Conservation (phyloP, 371 early-diverging fungal genomes). For the Mucor plumbeus region DNA sequence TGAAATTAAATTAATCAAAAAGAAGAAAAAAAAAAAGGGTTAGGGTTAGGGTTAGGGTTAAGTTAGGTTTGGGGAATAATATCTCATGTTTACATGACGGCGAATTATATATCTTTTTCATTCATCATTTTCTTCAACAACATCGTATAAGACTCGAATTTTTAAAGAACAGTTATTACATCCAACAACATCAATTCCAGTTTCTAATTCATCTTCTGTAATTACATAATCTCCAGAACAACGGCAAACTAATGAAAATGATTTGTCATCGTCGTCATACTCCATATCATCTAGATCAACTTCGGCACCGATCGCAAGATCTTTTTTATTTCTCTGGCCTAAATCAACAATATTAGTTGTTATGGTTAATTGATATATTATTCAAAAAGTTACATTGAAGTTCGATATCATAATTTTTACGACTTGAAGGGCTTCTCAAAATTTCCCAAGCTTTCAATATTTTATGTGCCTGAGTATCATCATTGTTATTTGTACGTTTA, state of each 20-base stretch:
- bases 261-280: constrained; percentile 32
- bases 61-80: no score
- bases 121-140: constrained; percentile 45
- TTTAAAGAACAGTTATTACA: constrained; percentile 61
- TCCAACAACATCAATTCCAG: constrained; percentile 50
- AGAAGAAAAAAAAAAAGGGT: not conserved
- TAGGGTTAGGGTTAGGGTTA: not conserved
- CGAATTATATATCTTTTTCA: not conserved
- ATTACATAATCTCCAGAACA: constrained; percentile 60
- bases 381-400: constrained; percentile 37
- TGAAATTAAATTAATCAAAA: not conserved
- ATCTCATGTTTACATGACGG: no score
- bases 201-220: constrained; percentile 57
- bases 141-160: constrained; percentile 59
- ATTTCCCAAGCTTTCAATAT: constrained; percentile 57
- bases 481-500: constrained; percentile 26
- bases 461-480: constrained; percentile 30
- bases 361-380: not conserved
- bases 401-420: constrained; percentile 48
- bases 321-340: constrained; percentile 31
- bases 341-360: not conserved
- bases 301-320: constrained; percentile 45
- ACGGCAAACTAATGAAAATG: constrained; percentile 51
- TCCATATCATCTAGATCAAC: constrained; percentile 55
- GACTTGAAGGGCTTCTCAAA: constrained; percentile 36